Evolutionary conservation across 352 stramenopile genomes (phyloP), one percentile per base, ranked within the genome.

Genomic region (Phytophthora sp.): DNA sequence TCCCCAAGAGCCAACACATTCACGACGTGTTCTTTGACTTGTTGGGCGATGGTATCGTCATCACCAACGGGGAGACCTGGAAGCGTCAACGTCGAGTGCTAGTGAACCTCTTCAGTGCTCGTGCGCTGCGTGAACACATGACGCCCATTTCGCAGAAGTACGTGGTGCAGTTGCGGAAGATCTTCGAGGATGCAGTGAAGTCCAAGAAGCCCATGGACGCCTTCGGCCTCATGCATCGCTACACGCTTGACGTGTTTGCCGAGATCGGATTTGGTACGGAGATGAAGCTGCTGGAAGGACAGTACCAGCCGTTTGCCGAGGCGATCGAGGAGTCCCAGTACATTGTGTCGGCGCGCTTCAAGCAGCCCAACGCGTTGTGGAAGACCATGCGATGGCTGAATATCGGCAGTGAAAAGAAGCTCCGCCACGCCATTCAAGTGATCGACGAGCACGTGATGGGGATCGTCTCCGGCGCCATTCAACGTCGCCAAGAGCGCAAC

Each of bases 1-100:
- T 89, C 53, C 66, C 66, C 21, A 89, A 90, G 53, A 82, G 81
- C 20, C 42, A 73, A 18, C 66, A 73, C 31, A 75, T 86, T 26
- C 50, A 69, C 60, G 54, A 76, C 28, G 65, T 77, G 12, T 70
- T 76, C 26, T 67, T 66, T 49, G 69, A 87, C 44, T 56, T 92
- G 54, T 59, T 91, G 9, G 80, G 83, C 37, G 66, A 83, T 31
- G 75, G 79, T 38, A 85, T 92, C 43, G 79, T 91, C 46, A 69
- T 62, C 32, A 66, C 69, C 13, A 81, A 92, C 50, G 76, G 77
- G 11, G 68, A 77, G 30, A 53, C 24, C 8, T 92, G 83, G 83
- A 71, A 72, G 41, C 46, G 62, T 21, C 83, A 92, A 54, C 74
- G 83, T 21, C 50, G 56, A 6, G 58, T 72, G 30, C 54, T 74